Base-by-base conservation (phyloP, 768 basidiomycete genomes). In the Austroboletus festivus region DNA sequence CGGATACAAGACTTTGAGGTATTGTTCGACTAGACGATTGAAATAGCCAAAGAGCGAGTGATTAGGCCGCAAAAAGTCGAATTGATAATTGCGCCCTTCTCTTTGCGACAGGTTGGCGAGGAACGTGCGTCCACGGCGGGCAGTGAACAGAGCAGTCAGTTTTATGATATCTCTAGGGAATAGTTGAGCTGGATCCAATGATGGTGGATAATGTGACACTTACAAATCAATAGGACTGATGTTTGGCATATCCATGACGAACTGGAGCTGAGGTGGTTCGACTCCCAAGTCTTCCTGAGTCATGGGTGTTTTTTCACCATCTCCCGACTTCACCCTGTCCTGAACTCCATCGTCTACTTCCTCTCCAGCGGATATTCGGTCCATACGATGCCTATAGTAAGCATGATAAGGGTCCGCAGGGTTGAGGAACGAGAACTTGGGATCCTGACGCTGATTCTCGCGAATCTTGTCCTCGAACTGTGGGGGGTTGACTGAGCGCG, bases 381-480 rank as follows among this genome's bases (percentile, higher is more conserved):
- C 90, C 73, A 95, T 82, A 63, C 88, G 83, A 74, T 94, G 83
- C 64, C 89, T 84, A 66, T 99, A 99, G 73, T 99, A 98, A 52
- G 90, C 90, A 84, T 98, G 92, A 74, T 96, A 99, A 56, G 96
- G 92, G 77, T 99, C 96, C 42, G 82, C 82, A 53, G 91, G 86
- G 74, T 95, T 95, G 68, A 99, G 81, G 77, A 99, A 99, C 49
- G 95, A 93, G 78, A 98, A 99, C 73, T 96, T 95, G 48, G 93
- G 92, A 75, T 98, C 95, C 56, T 84, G 80, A 71, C 93, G 90
- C 70, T 94, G 94, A 61, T 89, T 88, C 72, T 97, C 93, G 59
- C 93, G 84, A 68, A 99, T 93, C 73, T 95, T 94, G 65, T 93
- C 91, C 73, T 98, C 95, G 63, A 99, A 93, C 59, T 87, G 83